Evolutionary conservation across 768 basidiomycete genomes (phyloP), one percentile per base, ranked within the genome.

Genomic region (Terana coerulea): DNA sequence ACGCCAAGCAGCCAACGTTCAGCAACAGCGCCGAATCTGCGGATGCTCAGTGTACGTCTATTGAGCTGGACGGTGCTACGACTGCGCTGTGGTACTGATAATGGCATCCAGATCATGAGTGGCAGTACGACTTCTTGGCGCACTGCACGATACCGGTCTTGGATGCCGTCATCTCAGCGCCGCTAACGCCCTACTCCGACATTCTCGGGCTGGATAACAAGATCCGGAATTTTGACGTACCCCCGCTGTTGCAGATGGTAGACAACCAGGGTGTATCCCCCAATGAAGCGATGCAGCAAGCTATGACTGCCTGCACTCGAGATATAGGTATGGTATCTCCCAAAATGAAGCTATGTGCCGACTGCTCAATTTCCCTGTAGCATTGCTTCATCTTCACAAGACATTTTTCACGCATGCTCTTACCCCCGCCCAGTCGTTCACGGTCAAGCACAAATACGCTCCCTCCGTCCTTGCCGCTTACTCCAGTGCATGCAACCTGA

Each of bases 381-480:
- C 83, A 37, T 70, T 87, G 43, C 70, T 87, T 17, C 84, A 87
- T 59, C 62, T 87, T 30, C 86, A 88, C 64, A 72, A 85, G 49
- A 77, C 77, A 24, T 84, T 76, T 63, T 87, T 87, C 58, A 83
- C 81, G 24, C 77, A 81, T 49, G 83, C 84, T 2, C 74, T 88
- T 71, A 83, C 73, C 46, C 62, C 69, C 29, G 66, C 69, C 19
- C 74, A 78, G 36, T 63, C 74, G 0, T 83, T 85, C 59, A 78
- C 81, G 52, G 70, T 85, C 42, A 70, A 72, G 44, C 83, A 86
- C 66, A 72, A 71, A 41, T 82, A 79, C 60, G 83, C 85, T 19
- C 83, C 84, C 8, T 88, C 86, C 1, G 83, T 84, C 11, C 71
- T 88, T 4, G 86, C 86, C 10, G 84, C 83, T 11, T 88, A 82